Evolutionary conservation across 208 protist genomes (phyloP).

Genomic region (Paratrypanosoma confusum): DNA sequence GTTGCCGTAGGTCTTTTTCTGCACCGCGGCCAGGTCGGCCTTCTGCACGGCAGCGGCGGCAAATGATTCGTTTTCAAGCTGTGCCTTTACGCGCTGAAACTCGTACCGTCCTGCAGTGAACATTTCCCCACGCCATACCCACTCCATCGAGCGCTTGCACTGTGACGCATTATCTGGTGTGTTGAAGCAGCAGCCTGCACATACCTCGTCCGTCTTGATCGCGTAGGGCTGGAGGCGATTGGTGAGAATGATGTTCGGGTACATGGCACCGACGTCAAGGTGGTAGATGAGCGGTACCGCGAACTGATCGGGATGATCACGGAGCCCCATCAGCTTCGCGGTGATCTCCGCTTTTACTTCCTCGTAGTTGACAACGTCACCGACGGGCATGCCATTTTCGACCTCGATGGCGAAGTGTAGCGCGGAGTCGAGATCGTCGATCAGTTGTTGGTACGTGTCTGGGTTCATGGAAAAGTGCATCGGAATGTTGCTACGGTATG

Average conservation of each 20-base stretch:
- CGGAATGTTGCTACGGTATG: conserved; percentile 97
- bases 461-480: conserved; percentile 89
- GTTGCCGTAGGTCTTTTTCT: conserved; percentile 87
- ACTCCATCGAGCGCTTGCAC: conserved; percentile 97
- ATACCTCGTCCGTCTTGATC: conserved; percentile 92
- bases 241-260: conserved; percentile 99
- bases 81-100: conserved; percentile 91
- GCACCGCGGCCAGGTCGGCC: conserved; percentile 72
- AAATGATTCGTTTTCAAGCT: conserved; percentile 95
- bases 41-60: conserved; percentile 65
- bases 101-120: conserved; percentile 93
- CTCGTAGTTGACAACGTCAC: conserved; percentile 92
- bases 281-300: conserved; percentile 98
- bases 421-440: conserved; percentile 88
- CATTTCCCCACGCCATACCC: conserved; percentile 98
- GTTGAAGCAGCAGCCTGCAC: conserved; percentile 97
- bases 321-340: conserved; percentile 65
- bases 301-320: conserved; percentile 74
- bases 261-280: conserved; percentile 99
- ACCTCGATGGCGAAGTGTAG: conserved; percentile 88
- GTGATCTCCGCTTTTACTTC: conserved; percentile 68
- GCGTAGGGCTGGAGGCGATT: conserved; percentile 99
- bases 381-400: conserved; percentile 74
- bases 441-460: conserved; percentile 88
- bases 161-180: conserved; percentile 88